Evolutionary conservation across 768 basidiomycete genomes (phyloP).

Genomic region (Leucocoprinus leucothites): DNA sequence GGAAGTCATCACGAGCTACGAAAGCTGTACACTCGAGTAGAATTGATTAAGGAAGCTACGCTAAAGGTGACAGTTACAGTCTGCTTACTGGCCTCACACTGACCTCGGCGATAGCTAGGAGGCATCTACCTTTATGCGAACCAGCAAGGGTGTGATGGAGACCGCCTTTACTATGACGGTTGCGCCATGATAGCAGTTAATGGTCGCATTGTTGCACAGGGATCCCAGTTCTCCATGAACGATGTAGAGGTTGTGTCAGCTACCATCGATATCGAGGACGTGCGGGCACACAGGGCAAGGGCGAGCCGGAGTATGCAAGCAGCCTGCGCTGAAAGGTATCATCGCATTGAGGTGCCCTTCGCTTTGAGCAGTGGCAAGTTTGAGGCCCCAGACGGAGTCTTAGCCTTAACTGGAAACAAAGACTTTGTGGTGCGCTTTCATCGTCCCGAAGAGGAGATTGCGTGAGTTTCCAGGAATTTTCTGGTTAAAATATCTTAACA

Average conservation of each 20-base stretch:
- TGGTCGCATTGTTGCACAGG: slow-evolving; percentile 89
- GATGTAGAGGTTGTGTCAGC: slow-evolving; percentile 97
- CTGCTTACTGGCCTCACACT: neutral
- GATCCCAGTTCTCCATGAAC: slow-evolving; percentile 91
- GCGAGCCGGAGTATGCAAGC: slow-evolving; percentile 92
- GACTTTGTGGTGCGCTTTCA: slow-evolving; percentile 67
- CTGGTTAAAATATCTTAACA: neutral
- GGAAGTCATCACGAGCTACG: slow-evolving; percentile 98
- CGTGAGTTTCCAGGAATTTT: slow-evolving; percentile 53
- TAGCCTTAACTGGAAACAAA: slow-evolving; percentile 34
- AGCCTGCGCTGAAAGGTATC: slow-evolving; percentile 68
- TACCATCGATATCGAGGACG: slow-evolving; percentile 95
- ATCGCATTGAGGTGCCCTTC: slow-evolving; percentile 80
- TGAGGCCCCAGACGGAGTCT: slow-evolving; percentile 48
- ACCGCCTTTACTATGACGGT: slow-evolving; percentile 96
- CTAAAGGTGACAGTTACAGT: slow-evolving; percentile 58
- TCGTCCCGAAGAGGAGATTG: slow-evolving; percentile 93
- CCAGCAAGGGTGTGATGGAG: slow-evolving; percentile 98
- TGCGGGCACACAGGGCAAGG: slow-evolving; percentile 81
- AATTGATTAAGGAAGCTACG: slow-evolving; percentile 96
- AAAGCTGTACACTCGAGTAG: slow-evolving; percentile 89
- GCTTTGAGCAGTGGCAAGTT: slow-evolving; percentile 75
- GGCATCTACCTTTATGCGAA: slow-evolving; percentile 98
- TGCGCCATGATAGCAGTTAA: slow-evolving; percentile 96
- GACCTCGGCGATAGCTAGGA: slow-evolving; percentile 61